Percentiles rank a stretch among this genome's conserved stretches.
Conservation (phyloP, 2,329 filamentous ascomycete species). For the Ascochyta koolunga region DNA sequence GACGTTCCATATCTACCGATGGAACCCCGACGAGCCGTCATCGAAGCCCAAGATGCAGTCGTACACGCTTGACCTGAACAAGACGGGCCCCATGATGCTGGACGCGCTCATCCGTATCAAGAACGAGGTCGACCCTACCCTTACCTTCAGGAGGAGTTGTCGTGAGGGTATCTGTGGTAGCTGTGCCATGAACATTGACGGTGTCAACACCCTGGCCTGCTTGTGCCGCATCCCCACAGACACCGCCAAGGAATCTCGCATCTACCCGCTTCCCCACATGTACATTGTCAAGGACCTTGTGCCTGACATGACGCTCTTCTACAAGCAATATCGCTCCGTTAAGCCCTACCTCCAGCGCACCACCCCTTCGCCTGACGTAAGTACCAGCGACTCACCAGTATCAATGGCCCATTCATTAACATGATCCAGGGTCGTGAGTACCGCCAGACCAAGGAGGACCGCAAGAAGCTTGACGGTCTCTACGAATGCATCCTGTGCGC, state of each 20-base stretch:
- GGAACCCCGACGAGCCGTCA: slow-evolving; percentile 91
- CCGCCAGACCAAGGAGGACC: slow-evolving; percentile 88
- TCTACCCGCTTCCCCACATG: slow-evolving; percentile 97
- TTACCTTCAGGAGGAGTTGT: slow-evolving; percentile 95
- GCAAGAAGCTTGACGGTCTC: slow-evolving; percentile 94
- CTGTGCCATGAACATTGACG: slow-evolving; percentile 99
- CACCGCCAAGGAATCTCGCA: slow-evolving; percentile 79
- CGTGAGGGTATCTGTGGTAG: slow-evolving; percentile 98
- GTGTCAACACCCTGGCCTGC: slow-evolving; percentile 96
- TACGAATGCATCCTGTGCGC: slow-evolving; percentile 99
- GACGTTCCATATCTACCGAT: slow-evolving; percentile 98
- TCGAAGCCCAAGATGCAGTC: slow-evolving; percentile 95
- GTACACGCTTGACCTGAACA: slow-evolving; percentile 95
- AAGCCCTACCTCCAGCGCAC: slow-evolving; percentile 97
- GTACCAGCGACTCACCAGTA: slow-evolving; percentile 43
- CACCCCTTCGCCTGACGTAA: slow-evolving; percentile 80
- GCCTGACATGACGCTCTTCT: slow-evolving; percentile 96
- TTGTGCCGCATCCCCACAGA: slow-evolving; percentile 95
- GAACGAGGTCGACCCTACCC: slow-evolving; percentile 96
- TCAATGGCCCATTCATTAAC: slow-evolving; percentile 22
- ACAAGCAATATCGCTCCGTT: slow-evolving; percentile 99
- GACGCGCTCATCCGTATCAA: slow-evolving; percentile 98
- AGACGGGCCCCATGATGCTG: slow-evolving; percentile 98
- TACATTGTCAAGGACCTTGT: slow-evolving; percentile 99
- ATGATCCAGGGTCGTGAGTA: slow-evolving; percentile 79